These are phyloP conservation scores for Leptodontidium sp. DNA, from an alignment of 2,329 filamentous ascomycete genomes.

Conservation along the genomic window DNA sequence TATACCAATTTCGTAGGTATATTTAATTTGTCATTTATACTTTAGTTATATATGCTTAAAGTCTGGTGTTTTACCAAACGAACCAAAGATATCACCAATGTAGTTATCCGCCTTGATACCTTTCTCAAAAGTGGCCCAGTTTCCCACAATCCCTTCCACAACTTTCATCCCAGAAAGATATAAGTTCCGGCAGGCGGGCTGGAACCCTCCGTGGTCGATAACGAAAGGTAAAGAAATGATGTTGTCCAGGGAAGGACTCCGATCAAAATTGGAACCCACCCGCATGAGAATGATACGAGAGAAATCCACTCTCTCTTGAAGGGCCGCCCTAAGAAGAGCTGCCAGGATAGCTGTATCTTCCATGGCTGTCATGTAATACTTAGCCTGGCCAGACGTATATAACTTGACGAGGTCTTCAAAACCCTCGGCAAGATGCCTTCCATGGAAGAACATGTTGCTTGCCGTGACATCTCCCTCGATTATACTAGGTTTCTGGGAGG, in stretches of 20 bases:
- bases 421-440: slow-evolving; percentile 62
- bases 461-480: slow-evolving; percentile 73
- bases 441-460: slow-evolving; percentile 76
- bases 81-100: slow-evolving; percentile 13
- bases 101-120: slow-evolving; percentile 7
- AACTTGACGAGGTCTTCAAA: slow-evolving; percentile 69
- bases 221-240: slow-evolving; percentile 47
- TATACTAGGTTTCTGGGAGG: slow-evolving; percentile 31
- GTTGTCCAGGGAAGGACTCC: slow-evolving; percentile 41
- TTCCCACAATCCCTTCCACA: slow-evolving; percentile 62
- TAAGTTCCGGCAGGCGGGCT: slow-evolving; percentile 68
- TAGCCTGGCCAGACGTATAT: slow-evolving; percentile 71
- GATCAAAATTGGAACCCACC: slow-evolving; percentile 74
- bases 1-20: too few relatives aligned
- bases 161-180: slow-evolving; percentile 70
- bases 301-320: slow-evolving; percentile 68
- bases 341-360: slow-evolving; percentile 75
- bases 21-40: too few relatives aligned
- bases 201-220: slow-evolving; percentile 68
- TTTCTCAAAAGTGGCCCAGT: neutral
- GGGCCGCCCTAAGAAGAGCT: slow-evolving; percentile 65
- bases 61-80: slow-evolving; percentile 1
- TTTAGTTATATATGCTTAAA: neutral
- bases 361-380: slow-evolving; percentile 74
- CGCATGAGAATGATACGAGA: slow-evolving; percentile 71